These are phyloP conservation scores for Plicaturopsis crispa DNA, from an alignment of 768 basidiomycete genomes.

Conservation along the genomic window DNA sequence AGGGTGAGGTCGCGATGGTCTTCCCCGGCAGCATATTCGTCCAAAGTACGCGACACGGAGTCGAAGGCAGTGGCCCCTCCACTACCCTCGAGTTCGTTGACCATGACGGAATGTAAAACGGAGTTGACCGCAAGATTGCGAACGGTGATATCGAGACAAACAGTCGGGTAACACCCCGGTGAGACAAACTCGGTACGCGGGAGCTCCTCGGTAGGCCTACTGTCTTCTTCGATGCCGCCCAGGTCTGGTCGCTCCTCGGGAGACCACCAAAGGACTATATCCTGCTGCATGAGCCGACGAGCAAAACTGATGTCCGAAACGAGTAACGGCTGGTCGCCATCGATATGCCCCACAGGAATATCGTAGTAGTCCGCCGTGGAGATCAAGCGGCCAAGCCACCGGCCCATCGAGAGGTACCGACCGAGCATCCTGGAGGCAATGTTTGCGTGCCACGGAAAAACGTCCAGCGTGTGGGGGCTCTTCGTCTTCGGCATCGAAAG, in stretches of 20 bases:
- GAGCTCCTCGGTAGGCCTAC: conserved; percentile 65
- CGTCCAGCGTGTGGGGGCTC: conserved; percentile 63
- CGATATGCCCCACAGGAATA: conserved; percentile 87
- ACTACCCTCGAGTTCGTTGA: conserved; percentile 96
- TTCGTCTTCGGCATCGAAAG: conserved; percentile 81
- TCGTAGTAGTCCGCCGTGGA: conserved; percentile 87
- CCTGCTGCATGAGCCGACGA: conserved; percentile 77
- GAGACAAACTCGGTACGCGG: conserved; percentile 79
- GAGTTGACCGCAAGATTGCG: conserved; percentile 93
- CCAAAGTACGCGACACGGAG: conserved; percentile 83
- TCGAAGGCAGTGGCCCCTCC: conserved; percentile 93
- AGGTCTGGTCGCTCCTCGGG: conserved; percentile 82
- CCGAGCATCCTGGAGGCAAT: conserved; percentile 78
- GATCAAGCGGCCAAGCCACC: conserved; percentile 74
- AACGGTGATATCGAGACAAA: conserved; percentile 84
- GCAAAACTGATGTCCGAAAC: conserved; percentile 90
- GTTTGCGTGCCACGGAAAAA: conserved; percentile 85
- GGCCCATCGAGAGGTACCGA: conserved; percentile 71
- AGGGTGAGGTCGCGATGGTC: conserved; percentile 63
- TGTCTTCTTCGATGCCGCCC: conserved; percentile 88
- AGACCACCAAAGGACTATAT: conserved; percentile 97
- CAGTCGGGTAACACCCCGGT: conserved; percentile 86
- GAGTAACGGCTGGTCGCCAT: conserved; percentile 83
- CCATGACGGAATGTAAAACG: conserved; percentile 86
- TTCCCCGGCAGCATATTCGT: conserved; percentile 67